phyloP scores from a whole-genome alignment of 2,329 filamentous ascomycete genomes.

The Cadophora sp. region DNA sequence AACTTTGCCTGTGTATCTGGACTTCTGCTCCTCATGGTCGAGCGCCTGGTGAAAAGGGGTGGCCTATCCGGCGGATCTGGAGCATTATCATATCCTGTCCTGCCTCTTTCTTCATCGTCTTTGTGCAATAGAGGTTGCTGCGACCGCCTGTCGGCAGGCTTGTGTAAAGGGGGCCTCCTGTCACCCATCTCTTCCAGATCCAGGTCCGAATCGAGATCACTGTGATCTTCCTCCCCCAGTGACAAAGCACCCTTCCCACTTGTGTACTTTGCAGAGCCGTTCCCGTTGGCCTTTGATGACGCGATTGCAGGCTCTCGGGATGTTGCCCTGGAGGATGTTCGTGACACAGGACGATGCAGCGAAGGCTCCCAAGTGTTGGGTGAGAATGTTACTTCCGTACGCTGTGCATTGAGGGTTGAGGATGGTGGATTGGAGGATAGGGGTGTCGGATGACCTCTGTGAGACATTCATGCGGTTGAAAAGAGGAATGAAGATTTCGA shows the following conservation, averaged over 20 bases:
- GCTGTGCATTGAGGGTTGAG: constrained; percentile 27
- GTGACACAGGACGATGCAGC: constrained; percentile 31
- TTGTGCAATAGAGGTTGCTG: constrained; percentile 46
- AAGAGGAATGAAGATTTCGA: constrained; percentile 2
- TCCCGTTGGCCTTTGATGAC: constrained; percentile 24
- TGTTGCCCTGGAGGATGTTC: constrained; percentile 33
- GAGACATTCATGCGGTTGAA: constrained; percentile 42
- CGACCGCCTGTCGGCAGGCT: constrained; percentile 48
- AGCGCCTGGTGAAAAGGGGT: constrained; percentile 58
- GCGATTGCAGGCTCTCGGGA: constrained; percentile 28
- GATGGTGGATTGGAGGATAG: constrained; percentile 12
- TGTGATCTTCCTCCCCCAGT: constrained; percentile 19
- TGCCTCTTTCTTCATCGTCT: constrained; percentile 42
- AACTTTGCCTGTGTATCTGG: constrained; percentile 68
- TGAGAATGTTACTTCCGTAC: constrained; percentile 19
- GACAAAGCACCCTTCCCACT: constrained; percentile 19
- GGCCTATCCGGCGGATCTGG: constrained; percentile 33
- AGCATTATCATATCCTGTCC: constrained; percentile 40
- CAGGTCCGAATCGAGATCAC: constrained; percentile 27
- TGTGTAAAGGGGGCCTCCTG: constrained; percentile 49
- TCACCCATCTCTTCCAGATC: constrained; percentile 42
- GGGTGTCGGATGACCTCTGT: constrained; percentile 35
- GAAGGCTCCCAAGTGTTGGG: constrained; percentile 32
- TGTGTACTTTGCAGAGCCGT: constrained; percentile 24
- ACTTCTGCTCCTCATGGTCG: constrained; percentile 79